Evolutionary conservation across 1,284 basidiomycete genomes (phyloP), one percentile per base, ranked within the genome.

Genomic region (Leccinum laetum): DNA sequence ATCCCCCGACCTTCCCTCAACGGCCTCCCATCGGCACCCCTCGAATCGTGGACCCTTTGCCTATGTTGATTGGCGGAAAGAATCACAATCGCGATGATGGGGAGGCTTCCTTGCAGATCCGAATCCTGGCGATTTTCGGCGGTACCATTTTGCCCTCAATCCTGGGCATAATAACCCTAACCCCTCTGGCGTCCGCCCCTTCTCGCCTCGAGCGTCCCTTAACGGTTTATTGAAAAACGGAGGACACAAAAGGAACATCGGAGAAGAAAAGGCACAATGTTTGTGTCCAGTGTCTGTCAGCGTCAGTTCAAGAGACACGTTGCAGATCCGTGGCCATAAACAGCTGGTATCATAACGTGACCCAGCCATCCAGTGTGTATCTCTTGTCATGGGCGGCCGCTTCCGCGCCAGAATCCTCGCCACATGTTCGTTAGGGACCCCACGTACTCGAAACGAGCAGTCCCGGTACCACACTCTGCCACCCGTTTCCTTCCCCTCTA

Each of bases 91-190:
- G 61, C 62, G 60, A 72, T 61, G 9, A 39, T 7, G 52, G 52
- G 14, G 52, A 53, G 21, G 58, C 70, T 71, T 72, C 73, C 59
- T 64, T 65, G 69, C 64, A 73, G 71, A 72, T 72, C 71, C 69
- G 72, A 52, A 58, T 68, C 64, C 73, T 66, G 69, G 72, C 73
- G 71, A 75, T 73, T 72, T 65, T 75, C 73, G 69, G 65, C 61
- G 29, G 65, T 65, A 65, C 52, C 64, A 59, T 46, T 29, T 66
- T 55, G n/a, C 71, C 71, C 71, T 75, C 65, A 60, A 62, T 65
- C 71, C 71, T 73, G 71, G 73, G 73, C 55, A 52, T 21, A 14
- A 69, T 26, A 55, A 26, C 67, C 67, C 64, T 72, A 56, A 37
- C 63, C 56, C 53, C 18, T 60, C 61, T 60, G 58, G 21, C 46